A percentile compares a stretch with the other conserved stretches of the same genome.
Conservation (phyloP, 352 stramenopile species). For the Pythium plurisporium region DNA sequence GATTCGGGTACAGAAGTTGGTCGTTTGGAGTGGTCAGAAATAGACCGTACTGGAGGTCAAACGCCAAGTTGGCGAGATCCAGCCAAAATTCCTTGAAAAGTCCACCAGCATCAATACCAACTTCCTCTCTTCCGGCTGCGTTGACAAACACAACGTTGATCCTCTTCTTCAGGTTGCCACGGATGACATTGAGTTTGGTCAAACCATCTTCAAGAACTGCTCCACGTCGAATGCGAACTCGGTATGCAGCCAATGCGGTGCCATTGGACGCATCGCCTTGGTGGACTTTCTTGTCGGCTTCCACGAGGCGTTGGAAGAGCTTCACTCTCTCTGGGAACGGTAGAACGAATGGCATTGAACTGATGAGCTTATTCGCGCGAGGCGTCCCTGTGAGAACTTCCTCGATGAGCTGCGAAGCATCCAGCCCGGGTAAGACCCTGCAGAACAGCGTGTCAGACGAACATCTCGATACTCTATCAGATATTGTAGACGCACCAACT, state of each 20-base stretch:
- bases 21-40: constrained; percentile 58
- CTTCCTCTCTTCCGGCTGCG: constrained; percentile 87
- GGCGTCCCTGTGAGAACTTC: constrained; percentile 47
- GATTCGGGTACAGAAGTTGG: constrained; percentile 93
- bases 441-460: not conserved
- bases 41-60: constrained; percentile 91
- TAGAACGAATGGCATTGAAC: constrained; percentile 71
- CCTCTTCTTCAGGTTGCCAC: constrained; percentile 80
- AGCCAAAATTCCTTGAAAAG: constrained; percentile 98
- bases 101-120: constrained; percentile 94
- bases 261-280: constrained; percentile 32
- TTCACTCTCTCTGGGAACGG: constrained; percentile 67
- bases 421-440: constrained; percentile 55
- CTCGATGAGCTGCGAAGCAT: constrained; percentile 54
- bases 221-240: constrained; percentile 58
- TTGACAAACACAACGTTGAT: constrained; percentile 87
- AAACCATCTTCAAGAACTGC: constrained; percentile 88
- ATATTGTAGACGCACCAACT: constrained; percentile 47
- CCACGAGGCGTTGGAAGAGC: constrained; percentile 59
- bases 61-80: constrained; percentile 86
- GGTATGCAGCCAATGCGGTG: constrained; percentile 28
- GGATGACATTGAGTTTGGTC: constrained; percentile 79
- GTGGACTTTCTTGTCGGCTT: constrained; percentile 47
- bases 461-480: not conserved
- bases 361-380: constrained; percentile 54